These are phyloP conservation scores for Boletus subparvulus DNA, from an alignment of 768 basidiomycete species.

Conservation along the genomic window DNA sequence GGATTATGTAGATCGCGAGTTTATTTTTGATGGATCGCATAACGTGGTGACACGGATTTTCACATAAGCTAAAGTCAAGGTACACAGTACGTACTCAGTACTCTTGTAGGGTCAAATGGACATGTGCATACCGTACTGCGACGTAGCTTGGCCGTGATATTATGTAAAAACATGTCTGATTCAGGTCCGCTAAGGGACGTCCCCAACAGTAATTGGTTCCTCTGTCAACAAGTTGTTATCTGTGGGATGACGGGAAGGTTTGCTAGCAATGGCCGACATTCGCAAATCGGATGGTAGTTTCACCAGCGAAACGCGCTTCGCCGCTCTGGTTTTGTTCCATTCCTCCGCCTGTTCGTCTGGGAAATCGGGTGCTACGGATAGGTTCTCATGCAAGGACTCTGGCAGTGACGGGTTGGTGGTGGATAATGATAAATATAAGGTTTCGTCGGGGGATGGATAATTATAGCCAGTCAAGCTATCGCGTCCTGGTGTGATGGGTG, in stretches of 20 bases:
- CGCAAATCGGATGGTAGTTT: slow-evolving; percentile 60
- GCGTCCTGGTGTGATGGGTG: slow-evolving; percentile 30
- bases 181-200: slow-evolving; percentile 4
- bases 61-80: slow-evolving; percentile 8
- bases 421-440: slow-evolving; percentile 23
- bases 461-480: slow-evolving; percentile 33
- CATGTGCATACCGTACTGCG: neutral
- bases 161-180: slow-evolving; percentile 4
- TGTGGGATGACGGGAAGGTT: slow-evolving; percentile 8
- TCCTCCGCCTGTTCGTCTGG: slow-evolving; percentile 77
- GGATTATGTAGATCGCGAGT: neutral
- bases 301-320: slow-evolving; percentile 82
- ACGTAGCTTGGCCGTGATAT: slow-evolving; percentile 5
- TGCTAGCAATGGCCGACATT: slow-evolving; percentile 23
- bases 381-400: slow-evolving; percentile 43
- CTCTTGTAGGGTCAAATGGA: neutral
- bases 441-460: slow-evolving; percentile 30
- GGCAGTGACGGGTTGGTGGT: slow-evolving; percentile 19
- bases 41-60: slow-evolving; percentile 1
- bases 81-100: neutral
- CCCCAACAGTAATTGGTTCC: slow-evolving; percentile 4
- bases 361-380: slow-evolving; percentile 46
- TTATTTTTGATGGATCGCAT: slow-evolving; percentile 2
- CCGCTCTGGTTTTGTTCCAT: slow-evolving; percentile 83
- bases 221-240: slow-evolving; percentile 6